phyloP scores from a whole-genome alignment of 805 yeast genomes.

The Candida schatavii region DNA sequence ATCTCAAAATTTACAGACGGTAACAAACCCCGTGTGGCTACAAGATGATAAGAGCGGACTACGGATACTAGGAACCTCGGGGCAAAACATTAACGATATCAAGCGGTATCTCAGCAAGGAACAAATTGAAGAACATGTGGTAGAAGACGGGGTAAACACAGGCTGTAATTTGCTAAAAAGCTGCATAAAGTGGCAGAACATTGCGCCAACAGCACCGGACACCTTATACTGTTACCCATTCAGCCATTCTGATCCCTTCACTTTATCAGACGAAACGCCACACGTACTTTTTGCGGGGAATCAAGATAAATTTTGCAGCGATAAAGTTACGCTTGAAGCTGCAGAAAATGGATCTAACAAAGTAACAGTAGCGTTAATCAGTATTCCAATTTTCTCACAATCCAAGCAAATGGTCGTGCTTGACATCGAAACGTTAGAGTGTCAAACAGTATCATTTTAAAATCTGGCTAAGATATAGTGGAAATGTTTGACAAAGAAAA shows the following conservation, averaged over 20 bases:
- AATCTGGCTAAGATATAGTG: not conserved
- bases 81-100: constrained; percentile 82
- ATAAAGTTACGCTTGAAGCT: not conserved
- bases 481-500: no score
- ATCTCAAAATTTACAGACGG: constrained; percentile 29
- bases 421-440: constrained; percentile 29
- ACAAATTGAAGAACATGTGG: constrained; percentile 25
- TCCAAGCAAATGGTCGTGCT: constrained; percentile 50
- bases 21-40: constrained; percentile 71
- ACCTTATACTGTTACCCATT: constrained; percentile 90
- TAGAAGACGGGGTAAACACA: constrained; percentile 18
- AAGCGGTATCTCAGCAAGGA: constrained; percentile 52
- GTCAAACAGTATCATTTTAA: constrained; percentile 41
- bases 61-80: constrained; percentile 70
- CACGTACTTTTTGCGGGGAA: constrained; percentile 87
- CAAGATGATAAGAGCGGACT: constrained; percentile 46
- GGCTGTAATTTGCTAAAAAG: constrained; percentile 46
- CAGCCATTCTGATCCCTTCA: constrained; percentile 73
- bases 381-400: constrained; percentile 67
- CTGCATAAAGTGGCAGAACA: constrained; percentile 78
- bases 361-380: constrained; percentile 47
- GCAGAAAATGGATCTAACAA: not conserved
- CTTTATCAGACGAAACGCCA: constrained; percentile 68
- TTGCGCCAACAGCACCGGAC: constrained; percentile 95
- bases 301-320: constrained; percentile 54